These are phyloP conservation scores for Stenocarpella maydis DNA, from an alignment of 2,329 filamentous ascomycete species.

Conservation along the genomic window DNA sequence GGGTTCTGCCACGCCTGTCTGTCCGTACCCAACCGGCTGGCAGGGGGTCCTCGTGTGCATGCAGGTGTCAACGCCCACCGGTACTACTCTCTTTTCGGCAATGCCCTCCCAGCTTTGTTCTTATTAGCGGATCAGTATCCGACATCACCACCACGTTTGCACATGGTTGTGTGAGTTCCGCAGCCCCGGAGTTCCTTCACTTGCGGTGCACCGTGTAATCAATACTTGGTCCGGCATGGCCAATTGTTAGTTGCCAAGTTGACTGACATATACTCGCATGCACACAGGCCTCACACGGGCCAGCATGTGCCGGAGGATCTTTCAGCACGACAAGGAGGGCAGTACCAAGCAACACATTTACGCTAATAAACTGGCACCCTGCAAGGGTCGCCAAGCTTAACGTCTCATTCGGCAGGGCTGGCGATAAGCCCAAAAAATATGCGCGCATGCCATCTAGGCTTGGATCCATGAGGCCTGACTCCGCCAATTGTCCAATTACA, in stretches of 20 bases:
- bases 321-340: not conserved
- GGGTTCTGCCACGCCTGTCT: not conserved
- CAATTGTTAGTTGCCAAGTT: not conserved
- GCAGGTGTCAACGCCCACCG: not conserved
- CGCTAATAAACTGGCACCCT: not conserved
- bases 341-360: not conserved
- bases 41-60: constrained; percentile 14
- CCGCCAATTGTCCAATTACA: not conserved
- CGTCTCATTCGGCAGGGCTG: not conserved
- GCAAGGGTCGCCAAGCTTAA: not conserved
- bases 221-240: not conserved
- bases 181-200: not conserved
- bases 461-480: not conserved
- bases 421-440: not conserved
- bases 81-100: constrained; percentile 20
- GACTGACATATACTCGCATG: not conserved
- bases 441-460: not conserved
- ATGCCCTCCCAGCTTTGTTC: not conserved
- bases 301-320: not conserved
- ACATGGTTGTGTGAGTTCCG: not conserved
- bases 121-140: constrained; percentile 3
- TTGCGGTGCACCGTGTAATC: not conserved
- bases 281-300: not conserved
- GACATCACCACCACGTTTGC: not conserved
- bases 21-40: not conserved